Percentiles rank a stretch among this genome's conserved stretches.
phyloP scores from a whole-genome alignment of 139 green algal species.

The Tetradesmus obliquus region DNA sequence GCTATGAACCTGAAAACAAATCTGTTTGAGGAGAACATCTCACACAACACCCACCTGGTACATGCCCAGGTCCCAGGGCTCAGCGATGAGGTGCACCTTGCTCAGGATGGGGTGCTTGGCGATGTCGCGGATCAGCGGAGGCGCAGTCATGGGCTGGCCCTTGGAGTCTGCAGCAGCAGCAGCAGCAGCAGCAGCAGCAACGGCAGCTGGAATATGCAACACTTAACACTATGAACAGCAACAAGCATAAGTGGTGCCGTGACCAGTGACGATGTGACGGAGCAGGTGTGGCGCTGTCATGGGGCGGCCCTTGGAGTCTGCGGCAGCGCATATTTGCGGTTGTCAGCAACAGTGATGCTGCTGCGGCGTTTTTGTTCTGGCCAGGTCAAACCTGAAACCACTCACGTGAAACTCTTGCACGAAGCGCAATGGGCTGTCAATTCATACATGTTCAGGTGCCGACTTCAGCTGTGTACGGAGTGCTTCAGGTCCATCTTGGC shows the following conservation, averaged over 20 bases:
- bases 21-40: too few relatives aligned
- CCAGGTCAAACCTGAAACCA: too few relatives aligned
- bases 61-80: constrained; percentile 94
- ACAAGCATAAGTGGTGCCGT: neutral
- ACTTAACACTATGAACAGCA: neutral
- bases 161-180: constrained; percentile 61
- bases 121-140: constrained; percentile 89
- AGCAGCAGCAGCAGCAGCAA: constrained; percentile 5
- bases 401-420: too few relatives aligned
- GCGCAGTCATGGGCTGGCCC: constrained; percentile 80
- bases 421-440: too few relatives aligned
- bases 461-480: too few relatives aligned
- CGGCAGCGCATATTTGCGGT: neutral
- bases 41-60: constrained; percentile 72
- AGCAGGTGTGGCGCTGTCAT: too few relatives aligned
- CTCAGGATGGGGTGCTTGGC: constrained; percentile 85
- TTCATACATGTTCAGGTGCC: too few relatives aligned
- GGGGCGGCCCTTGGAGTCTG: constrained; percentile 77
- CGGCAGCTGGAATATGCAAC: neutral
- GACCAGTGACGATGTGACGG: neutral
- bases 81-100: constrained; percentile 90
- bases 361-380: too few relatives aligned
- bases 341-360: too few relatives aligned
- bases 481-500: too few relatives aligned
- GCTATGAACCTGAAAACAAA: too few relatives aligned